These are phyloP conservation scores for Huntiella bhutanensis DNA, from an alignment of 2,329 filamentous ascomycete species.

Conservation along the genomic window DNA sequence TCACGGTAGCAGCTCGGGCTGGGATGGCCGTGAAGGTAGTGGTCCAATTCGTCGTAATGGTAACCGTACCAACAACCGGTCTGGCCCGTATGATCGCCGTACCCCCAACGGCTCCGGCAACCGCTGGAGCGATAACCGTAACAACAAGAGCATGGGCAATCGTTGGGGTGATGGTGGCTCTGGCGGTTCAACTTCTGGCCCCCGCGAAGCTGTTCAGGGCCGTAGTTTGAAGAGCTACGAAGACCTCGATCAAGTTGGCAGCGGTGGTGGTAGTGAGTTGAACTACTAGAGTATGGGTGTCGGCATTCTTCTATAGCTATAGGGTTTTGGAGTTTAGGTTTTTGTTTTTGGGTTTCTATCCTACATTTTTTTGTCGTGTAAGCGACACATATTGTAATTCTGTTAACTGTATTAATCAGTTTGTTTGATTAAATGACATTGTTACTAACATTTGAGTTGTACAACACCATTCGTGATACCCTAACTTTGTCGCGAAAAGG, in stretches of 20 bases:
- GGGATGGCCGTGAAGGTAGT: slow-evolving; percentile 39
- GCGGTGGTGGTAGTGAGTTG: slow-evolving; percentile 56
- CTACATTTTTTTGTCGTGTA: not conserved
- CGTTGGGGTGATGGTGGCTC: slow-evolving; percentile 57
- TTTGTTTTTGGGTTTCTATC: not conserved
- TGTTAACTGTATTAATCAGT: not conserved
- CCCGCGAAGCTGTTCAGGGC: slow-evolving; percentile 79
- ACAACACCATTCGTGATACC: no score
- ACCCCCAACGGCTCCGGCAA: slow-evolving; percentile 24
- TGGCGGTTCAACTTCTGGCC: slow-evolving; percentile 59
- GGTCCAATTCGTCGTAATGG: slow-evolving; percentile 43
- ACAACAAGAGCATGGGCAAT: slow-evolving; percentile 26
- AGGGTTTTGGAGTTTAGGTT: not conserved
- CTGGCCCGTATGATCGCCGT: slow-evolving; percentile 58
- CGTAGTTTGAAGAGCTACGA: slow-evolving; percentile 93
- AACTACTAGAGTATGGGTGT: slow-evolving; percentile 51
- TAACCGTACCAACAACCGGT: slow-evolving; percentile 33
- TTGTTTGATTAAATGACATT: no score
- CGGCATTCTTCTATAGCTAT: not conserved
- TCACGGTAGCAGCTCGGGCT: slow-evolving; percentile 27
- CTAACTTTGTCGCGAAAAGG: no score
- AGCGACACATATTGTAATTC: not conserved
- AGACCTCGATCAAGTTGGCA: slow-evolving; percentile 73
- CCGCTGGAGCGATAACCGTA: slow-evolving; percentile 30
- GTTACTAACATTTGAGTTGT: no score